Evolutionary conservation across 2,329 filamentous ascomycete genomes (phyloP).

Genomic region (Colletotrichum tofieldiae): DNA sequence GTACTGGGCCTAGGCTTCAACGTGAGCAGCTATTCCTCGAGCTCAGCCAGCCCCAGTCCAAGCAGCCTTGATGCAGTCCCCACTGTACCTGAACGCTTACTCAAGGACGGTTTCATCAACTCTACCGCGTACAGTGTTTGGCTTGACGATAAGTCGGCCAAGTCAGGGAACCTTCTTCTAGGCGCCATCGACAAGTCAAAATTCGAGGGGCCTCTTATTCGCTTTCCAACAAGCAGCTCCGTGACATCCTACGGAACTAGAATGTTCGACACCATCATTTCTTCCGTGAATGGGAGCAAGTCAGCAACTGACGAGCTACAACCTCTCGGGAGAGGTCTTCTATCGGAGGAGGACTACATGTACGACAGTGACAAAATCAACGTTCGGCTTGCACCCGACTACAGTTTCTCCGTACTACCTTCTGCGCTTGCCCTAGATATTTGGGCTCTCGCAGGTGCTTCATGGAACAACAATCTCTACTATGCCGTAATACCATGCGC

Average conservation of each 20-base stretch:
- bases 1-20: slow-evolving; percentile 75
- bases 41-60: slow-evolving; percentile 44
- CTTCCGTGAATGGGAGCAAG: slow-evolving; percentile 30
- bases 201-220: slow-evolving; percentile 46
- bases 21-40: slow-evolving; percentile 60
- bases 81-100: slow-evolving; percentile 77
- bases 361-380: not conserved
- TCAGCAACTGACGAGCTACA: not conserved
- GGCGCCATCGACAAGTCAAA: slow-evolving; percentile 41
- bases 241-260: not conserved
- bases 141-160: slow-evolving; percentile 53
- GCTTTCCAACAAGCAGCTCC: slow-evolving; percentile 11
- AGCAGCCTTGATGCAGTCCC: slow-evolving; percentile 54
- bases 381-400: slow-evolving; percentile 23
- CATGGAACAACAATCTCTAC: slow-evolving; percentile 37
- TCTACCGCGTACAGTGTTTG: slow-evolving; percentile 79
- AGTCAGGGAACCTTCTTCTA: slow-evolving; percentile 31
- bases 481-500: slow-evolving; percentile 48
- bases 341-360: not conserved
- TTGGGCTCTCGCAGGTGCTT: slow-evolving; percentile 49
- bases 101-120: slow-evolving; percentile 73
- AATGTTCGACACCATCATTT: slow-evolving; percentile 19
- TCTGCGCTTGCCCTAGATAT: slow-evolving; percentile 46
- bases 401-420: slow-evolving; percentile 44
- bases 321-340: not conserved